Percentiles rank a stretch among this genome's conserved stretches.
Evolutionary conservation across 2,329 filamentous ascomycete species (phyloP).

Genomic region (Orbilia javanica): DNA sequence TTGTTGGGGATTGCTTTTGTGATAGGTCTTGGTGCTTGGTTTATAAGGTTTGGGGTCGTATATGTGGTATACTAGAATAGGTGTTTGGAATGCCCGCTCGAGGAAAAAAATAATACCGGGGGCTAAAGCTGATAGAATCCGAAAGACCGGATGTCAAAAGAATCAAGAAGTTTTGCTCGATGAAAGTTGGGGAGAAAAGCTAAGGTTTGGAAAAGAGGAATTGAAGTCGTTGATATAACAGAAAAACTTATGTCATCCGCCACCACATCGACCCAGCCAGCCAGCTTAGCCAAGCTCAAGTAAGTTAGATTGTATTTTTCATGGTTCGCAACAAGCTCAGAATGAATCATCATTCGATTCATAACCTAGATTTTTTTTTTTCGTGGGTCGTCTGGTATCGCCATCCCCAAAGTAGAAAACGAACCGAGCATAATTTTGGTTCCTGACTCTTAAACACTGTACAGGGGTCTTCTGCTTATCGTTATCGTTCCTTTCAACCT

Average conservation of each 20-base stretch:
- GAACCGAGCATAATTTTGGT: slow-evolving; percentile 2
- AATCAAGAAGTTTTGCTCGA: no score
- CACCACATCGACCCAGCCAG: no score
- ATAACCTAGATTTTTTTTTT: not conserved
- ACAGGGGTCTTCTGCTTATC: slow-evolving; percentile 3
- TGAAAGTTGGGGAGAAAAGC: not conserved
- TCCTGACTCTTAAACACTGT: slow-evolving; percentile 8
- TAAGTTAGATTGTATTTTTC: not conserved
- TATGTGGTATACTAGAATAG: not conserved
- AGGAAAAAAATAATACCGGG: not conserved
- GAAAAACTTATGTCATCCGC: slow-evolving; percentile 10
- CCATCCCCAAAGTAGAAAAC: slow-evolving; percentile 2
- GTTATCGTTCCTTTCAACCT: not conserved
- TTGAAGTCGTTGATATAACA: not conserved
- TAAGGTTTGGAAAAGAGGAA: not conserved
- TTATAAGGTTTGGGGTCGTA: not conserved
- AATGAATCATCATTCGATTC: slow-evolving; percentile 19
- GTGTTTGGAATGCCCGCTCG: not conserved
- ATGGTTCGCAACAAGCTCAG: slow-evolving; percentile 17
- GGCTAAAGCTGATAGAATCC: not conserved
- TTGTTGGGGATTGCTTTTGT: slow-evolving; percentile 9
- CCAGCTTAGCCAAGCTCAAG: not conserved
- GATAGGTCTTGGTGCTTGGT: not conserved
- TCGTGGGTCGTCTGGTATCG: not conserved
- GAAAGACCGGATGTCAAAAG: no score